Base-by-base conservation (phyloP, 768 basidiomycete species). In the Cystofilobasidium bisporidii region DNA sequence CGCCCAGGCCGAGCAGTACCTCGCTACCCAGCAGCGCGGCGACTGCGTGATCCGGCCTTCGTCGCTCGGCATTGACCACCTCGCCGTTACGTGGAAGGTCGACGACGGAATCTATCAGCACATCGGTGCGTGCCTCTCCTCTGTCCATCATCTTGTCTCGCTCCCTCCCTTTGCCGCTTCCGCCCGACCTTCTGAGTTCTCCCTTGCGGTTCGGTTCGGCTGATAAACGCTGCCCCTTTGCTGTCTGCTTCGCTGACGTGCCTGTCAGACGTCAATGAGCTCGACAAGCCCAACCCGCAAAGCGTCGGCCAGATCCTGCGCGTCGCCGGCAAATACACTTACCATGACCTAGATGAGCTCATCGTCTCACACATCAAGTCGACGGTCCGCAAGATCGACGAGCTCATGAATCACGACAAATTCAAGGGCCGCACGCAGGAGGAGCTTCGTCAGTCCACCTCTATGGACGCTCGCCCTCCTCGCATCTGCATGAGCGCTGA, bases 31-130 rank as follows among this genome's bases (percentile, higher is more conserved):
- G 75, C 91, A 92, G 72, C 85, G 90, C 24, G 96, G 96, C 14
- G 96, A 98, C 76, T 93, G 94, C 47, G 89, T 98, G 48, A 91
- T 99, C 71, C 82, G 96, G 55, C 96, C 96, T 0, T 94, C 92
- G 22, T 97, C 94, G 5, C 92, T 93, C 77, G 94, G 94, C 18
- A 79, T 82, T 43, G 84, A 96, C 72, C 96, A 98, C 78, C 81
- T 99, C 43, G 94, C 94, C 53, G 88, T 99, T 14, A 99, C 96
- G 0, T 99, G 96, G 96, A 99, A 98, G 79, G 92, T 99, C 2
- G 94, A 93, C 71, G 88, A 96, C 67, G 89, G 86, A 69, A 79
- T 99, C 32, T 98, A 89, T 77, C 96, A 98, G 75, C 96, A 99
- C 75, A 88, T 99, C 67, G 92, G 92, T 91, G 74, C 61, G 87